phyloP scores from a whole-genome alignment of 2,329 filamentous ascomycete genomes.

The Aspergillus jensenii region DNA sequence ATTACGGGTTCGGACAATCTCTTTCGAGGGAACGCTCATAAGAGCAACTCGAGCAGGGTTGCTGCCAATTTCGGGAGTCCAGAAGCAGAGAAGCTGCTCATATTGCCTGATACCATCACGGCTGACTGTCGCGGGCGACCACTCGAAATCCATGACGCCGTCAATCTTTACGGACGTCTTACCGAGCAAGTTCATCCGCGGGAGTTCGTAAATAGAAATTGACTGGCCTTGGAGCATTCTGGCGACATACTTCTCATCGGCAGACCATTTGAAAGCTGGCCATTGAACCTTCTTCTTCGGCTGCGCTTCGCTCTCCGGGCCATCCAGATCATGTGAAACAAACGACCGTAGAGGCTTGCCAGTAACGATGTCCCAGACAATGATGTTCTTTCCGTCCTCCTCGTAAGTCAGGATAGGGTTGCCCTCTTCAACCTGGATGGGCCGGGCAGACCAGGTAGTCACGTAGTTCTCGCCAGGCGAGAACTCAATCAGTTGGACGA shows the following conservation, averaged over 20 bases:
- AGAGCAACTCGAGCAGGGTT: conserved; percentile 96
- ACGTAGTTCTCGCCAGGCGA: conserved; percentile 91
- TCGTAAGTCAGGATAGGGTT: conserved; percentile 76
- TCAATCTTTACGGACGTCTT: conserved; percentile 95
- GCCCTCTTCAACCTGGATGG: conserved; percentile 87
- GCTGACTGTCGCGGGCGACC: conserved; percentile 80
- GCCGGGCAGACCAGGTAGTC: conserved; percentile 93
- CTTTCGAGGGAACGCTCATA: conserved; percentile 94
- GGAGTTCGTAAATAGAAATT: conserved; percentile 88
- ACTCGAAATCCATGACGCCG: conserved; percentile 96
- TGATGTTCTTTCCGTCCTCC: conserved; percentile 98
- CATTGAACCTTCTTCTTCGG: conserved; percentile 93
- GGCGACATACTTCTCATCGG: conserved; percentile 95
- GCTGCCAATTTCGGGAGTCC: conserved; percentile 97
- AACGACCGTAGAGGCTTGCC: conserved; percentile 90
- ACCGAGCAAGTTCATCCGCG: conserved; percentile 84
- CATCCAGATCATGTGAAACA: conserved; percentile 73
- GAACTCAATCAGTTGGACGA: conserved; percentile 94
- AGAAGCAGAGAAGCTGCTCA: conserved; percentile 97
- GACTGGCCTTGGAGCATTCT: conserved; percentile 83
- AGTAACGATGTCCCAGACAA: conserved; percentile 95
- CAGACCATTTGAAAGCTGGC: conserved; percentile 99
- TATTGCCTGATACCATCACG: conserved; percentile 86
- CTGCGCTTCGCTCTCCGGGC: conserved; percentile 63
- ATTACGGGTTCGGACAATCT: conserved; percentile 90